Evolutionary conservation across 495 filamentous ascomycete genomes (phyloP).

Genomic region (Annulohypoxylon nitens): DNA sequence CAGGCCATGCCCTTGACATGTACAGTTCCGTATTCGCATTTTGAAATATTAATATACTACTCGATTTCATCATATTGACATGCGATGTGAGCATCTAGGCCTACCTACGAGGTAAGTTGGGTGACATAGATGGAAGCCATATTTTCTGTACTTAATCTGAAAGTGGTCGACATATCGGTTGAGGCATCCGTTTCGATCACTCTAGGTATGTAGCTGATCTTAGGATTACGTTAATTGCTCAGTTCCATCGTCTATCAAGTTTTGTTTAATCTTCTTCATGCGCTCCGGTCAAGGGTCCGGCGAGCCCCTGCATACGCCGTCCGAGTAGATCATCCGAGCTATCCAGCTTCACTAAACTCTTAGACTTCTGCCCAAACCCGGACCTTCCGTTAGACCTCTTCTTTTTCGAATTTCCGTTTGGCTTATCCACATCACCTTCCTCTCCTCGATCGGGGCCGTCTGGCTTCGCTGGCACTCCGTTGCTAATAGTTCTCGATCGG

Average conservation of each 20-base stretch:
- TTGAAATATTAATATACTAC: not conserved
- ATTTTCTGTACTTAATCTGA: not conserved
- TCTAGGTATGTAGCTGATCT: not conserved
- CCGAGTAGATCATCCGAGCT: constrained; percentile 88
- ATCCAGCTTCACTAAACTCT: constrained; percentile 77
- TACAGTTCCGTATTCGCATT: not conserved
- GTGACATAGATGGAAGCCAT: not conserved
- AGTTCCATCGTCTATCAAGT: not conserved
- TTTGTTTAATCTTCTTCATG: constrained; percentile 58
- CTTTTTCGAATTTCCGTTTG: constrained; percentile 53
- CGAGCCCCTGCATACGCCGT: constrained; percentile 86
- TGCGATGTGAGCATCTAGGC: not conserved
- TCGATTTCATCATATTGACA: not conserved
- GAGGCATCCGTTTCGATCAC: not conserved
- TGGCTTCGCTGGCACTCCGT: constrained; percentile 48
- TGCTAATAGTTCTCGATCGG: constrained; percentile 46
- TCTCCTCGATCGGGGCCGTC: constrained; percentile 24
- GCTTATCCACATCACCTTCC: constrained; percentile 34
- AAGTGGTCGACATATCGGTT: not conserved
- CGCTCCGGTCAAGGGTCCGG: constrained; percentile 80
- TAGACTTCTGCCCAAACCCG: constrained; percentile 56
- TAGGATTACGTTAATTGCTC: not conserved
- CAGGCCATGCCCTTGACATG: not conserved
- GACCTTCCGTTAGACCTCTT: constrained; percentile 51
- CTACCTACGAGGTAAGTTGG: not conserved